phyloP scores from a whole-genome alignment of 208 protist species.

The Angomonas ambiguus region DNA sequence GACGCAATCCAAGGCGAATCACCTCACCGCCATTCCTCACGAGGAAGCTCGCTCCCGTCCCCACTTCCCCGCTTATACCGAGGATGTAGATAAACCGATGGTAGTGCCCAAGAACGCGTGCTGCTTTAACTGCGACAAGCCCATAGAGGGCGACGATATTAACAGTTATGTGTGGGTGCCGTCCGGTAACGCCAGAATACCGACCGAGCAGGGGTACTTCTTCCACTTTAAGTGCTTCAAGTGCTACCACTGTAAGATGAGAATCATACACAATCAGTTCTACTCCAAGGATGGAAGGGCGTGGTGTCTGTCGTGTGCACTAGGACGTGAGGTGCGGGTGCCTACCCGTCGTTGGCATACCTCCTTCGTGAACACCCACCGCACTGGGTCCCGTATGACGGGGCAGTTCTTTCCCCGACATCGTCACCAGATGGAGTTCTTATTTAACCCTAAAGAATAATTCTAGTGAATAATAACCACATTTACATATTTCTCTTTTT shows the following conservation, averaged over 20 bases:
- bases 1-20: conserved; percentile 86
- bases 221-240: conserved; percentile 91
- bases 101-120: conserved; percentile 62
- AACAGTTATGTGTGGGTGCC: conserved; percentile 90
- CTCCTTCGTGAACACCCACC: conserved; percentile 87
- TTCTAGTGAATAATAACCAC: not conserved
- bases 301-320: conserved; percentile 79
- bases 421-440: conserved; percentile 81
- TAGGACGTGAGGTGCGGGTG: conserved; percentile 77
- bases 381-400: conserved; percentile 75
- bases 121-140: conserved; percentile 83
- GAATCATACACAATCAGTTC: conserved; percentile 88
- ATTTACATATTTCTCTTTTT: not conserved
- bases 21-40: conserved; percentile 75
- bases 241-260: conserved; percentile 81
- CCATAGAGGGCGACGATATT: conserved; percentile 54
- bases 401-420: conserved; percentile 86
- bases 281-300: conserved; percentile 83
- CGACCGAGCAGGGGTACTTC: conserved; percentile 84
- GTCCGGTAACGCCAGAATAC: conserved; percentile 75
- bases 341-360: conserved; percentile 87
- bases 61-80: conserved; percentile 81
- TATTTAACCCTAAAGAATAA: conserved; percentile 82
- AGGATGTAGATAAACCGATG: conserved; percentile 83
- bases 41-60: conserved; percentile 71